Percentiles rank a stretch among this genome's conserved stretches.
phyloP scores from a whole-genome alignment of 2,329 filamentous ascomycete genomes.

The Neurospora crassa region DNA sequence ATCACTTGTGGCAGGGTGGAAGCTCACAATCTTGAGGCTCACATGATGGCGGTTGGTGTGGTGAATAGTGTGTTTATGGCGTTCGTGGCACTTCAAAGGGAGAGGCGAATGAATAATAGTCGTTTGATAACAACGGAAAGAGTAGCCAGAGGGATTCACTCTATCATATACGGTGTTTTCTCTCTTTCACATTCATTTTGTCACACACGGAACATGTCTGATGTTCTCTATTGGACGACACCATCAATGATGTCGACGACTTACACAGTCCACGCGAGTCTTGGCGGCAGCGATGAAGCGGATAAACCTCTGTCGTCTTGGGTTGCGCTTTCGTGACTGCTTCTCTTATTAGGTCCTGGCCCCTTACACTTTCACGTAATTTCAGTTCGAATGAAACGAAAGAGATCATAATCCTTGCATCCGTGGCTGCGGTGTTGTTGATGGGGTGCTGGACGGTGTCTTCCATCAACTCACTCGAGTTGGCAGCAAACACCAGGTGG shows the following conservation, averaged over 20 bases:
- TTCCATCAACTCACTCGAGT: no score
- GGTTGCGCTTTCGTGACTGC: accelerated
- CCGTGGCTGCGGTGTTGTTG: not conserved
- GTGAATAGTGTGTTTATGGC: not conserved
- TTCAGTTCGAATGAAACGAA: not conserved
- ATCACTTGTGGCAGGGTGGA: constrained; percentile 3
- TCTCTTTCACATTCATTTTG: not conserved
- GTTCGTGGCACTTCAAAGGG: not conserved
- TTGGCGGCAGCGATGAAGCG: not conserved
- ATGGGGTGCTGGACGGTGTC: not conserved
- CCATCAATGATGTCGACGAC: not conserved
- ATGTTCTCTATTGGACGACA: not conserved
- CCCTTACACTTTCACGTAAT: no score
- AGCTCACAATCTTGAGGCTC: not conserved
- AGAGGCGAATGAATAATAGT: not conserved
- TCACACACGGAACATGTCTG: not conserved
- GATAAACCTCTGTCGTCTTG: not conserved
- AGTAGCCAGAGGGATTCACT: not conserved
- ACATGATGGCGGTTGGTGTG: not conserved
- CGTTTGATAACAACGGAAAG: not conserved
- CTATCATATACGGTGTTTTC: not conserved
- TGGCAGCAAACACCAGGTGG: not conserved
- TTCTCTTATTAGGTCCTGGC: not conserved
- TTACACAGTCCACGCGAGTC: not conserved
- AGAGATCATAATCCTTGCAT: not conserved